Evolutionary conservation across 306 rosid genomes (phyloP).

Genomic region (Sicyos baderoa): DNA sequence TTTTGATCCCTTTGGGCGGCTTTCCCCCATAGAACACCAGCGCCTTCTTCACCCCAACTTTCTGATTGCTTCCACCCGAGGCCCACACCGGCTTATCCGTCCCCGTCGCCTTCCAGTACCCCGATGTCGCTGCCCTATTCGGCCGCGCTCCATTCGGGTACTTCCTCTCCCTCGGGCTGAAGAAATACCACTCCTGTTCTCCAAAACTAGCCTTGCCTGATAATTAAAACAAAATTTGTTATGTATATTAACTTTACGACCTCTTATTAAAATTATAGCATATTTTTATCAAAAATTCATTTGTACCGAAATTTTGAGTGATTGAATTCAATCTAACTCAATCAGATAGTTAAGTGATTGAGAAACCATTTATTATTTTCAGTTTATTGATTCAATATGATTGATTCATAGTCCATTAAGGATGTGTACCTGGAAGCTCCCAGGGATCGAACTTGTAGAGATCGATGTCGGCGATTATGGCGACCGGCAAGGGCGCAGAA

Average conservation of each 20-base stretch:
- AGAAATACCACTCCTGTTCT: slow-evolving; percentile 70
- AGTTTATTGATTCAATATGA: no score
- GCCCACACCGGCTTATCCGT: slow-evolving; percentile 60
- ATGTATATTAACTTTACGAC: no score
- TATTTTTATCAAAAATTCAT: no score
- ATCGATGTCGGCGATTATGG: slow-evolving; percentile 65
- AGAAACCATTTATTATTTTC: no score
- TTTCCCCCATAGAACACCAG: slow-evolving; percentile 69
- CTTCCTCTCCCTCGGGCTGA: slow-evolving; percentile 65
- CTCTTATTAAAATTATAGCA: no score
- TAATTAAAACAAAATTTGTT: no score
- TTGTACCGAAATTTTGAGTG: no score
- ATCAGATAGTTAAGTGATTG: no score
- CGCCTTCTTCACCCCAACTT: slow-evolving; percentile 71
- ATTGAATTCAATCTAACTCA: no score
- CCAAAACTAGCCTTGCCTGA: slow-evolving; percentile 70
- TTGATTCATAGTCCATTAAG: no score
- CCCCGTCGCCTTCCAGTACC: slow-evolving; percentile 75
- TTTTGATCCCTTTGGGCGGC: slow-evolving; percentile 69
- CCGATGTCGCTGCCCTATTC: slow-evolving; percentile 64
- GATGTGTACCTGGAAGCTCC: slow-evolving; percentile 52
- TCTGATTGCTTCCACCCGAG: slow-evolving; percentile 32
- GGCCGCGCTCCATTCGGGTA: slow-evolving; percentile 71
- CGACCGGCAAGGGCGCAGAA: slow-evolving; percentile 45
- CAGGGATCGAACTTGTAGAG: slow-evolving; percentile 71